A percentile compares a stretch with the other conserved stretches of the same genome.
phyloP scores from a whole-genome alignment of 306 rosid species.

The Senna tora region DNA sequence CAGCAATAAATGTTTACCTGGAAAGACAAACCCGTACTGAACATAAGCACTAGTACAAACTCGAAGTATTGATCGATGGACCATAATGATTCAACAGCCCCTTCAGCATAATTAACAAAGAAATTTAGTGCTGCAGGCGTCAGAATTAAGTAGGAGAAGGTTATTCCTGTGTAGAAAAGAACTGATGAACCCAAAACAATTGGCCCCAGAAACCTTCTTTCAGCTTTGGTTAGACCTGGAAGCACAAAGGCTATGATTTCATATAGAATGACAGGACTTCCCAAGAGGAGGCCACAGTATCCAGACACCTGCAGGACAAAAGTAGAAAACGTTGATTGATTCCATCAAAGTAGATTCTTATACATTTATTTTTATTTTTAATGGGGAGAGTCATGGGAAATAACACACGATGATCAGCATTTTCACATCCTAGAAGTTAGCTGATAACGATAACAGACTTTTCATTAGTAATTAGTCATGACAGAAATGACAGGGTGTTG shows the following conservation, averaged over 20 bases:
- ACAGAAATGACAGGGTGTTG: background rate
- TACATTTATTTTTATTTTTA: no score
- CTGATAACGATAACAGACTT: conserved; percentile 4
- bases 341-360: background rate
- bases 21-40: conserved; percentile 98
- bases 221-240: conserved; percentile 85
- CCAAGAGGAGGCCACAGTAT: conserved; percentile 89
- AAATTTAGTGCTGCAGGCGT: conserved; percentile 93
- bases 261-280: conserved; percentile 91
- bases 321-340: background rate
- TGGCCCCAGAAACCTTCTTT: conserved; percentile 89
- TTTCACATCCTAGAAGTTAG: background rate
- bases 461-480: conserved; percentile 10
- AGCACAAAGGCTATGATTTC: conserved; percentile 91
- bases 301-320: conserved; percentile 83
- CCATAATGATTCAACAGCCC: conserved; percentile 95
- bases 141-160: conserved; percentile 81
- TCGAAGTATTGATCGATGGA: conserved; percentile 98
- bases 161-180: conserved; percentile 89
- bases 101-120: conserved; percentile 88
- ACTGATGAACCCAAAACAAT: conserved; percentile 92
- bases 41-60: conserved; percentile 89
- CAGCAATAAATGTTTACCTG: conserved; percentile 62
- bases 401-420: background rate
- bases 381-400: conserved; percentile 20